Evolutionary conservation across 108 stramenopile genomes (phyloP), one percentile per base, ranked within the genome.

Genomic region (Parmales sp.): DNA sequence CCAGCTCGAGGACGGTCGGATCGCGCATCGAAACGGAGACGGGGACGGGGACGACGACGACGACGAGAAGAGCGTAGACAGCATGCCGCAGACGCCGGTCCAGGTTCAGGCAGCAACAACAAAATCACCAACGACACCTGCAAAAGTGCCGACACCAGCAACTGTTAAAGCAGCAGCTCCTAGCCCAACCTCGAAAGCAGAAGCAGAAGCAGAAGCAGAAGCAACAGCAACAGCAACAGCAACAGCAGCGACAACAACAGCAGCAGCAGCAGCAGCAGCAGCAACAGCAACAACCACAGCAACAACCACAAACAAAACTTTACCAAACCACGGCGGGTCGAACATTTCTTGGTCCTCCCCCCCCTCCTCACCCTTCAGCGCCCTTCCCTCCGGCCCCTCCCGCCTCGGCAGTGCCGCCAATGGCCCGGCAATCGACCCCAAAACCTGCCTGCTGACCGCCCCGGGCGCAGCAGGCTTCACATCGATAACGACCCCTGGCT

Each of bases 401-500:
- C 91, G 88, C 3, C 51, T 92, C 6, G 74, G 83, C 7, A 85
- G 81, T 46, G 80, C 90, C 48, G 88, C 88, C 44, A 88, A 88
- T 11, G 65, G 79, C 48, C 79, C 87, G 7, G 83, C 68, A 6
- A 86, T 92, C 49, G 71, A 89, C 71, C 67, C 86, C 7, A 26
- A 68, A 37, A 88, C 83, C 1, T 74, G 88, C 11, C 70, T 81
- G 50, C 68, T 92, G n/a, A 84, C 86, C 1, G 91, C 88, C 7
- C 73, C 87, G 39, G 83, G 87, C 1, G 75, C 77, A 66, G 87
- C 88, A 25, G 91, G 90, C 1, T 91, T 93, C 65, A 82, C 90
- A 28, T 88, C 87, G 67, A 90, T 92, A 38, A 90, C 90, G 43
- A n/a, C n/a, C n/a, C n/a, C n/a, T n/a, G n/a, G n/a, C n/a, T n/a